A percentile compares a stretch with the other conserved stretches of the same genome.
These are phyloP conservation scores for Lepiota subincarnata DNA, from an alignment of 768 basidiomycete species.

Conservation along the genomic window DNA sequence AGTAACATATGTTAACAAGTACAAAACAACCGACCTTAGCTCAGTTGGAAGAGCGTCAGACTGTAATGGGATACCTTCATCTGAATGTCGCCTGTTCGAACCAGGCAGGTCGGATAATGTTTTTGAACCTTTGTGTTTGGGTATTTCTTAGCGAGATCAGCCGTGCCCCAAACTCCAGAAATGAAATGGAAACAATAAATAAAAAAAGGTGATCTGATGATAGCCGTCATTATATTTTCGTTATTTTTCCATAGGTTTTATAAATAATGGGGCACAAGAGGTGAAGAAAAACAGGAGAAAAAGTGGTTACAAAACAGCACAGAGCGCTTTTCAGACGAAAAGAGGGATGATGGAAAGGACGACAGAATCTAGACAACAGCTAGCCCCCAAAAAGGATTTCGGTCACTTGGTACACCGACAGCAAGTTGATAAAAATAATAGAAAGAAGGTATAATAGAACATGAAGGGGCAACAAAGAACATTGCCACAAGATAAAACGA, in stretches of 20 bases:
- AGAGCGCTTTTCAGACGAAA: background rate
- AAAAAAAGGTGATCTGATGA: background rate
- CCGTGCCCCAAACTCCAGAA: background rate
- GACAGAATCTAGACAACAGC: conserved; percentile 6
- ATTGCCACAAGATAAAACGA: background rate
- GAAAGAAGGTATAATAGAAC: conserved; percentile 4
- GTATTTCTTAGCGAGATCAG: background rate
- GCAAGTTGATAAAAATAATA: conserved; percentile 11
- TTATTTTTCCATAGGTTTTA: background rate
- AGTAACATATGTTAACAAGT: background rate
- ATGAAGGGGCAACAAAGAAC: background rate
- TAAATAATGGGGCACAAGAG: background rate
- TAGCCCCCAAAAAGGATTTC: conserved; percentile 1
- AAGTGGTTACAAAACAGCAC: background rate
- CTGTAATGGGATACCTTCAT: conserved; percentile 28
- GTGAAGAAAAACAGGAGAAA: background rate
- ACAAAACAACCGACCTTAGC: conserved; percentile 32
- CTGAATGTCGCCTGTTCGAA: conserved; percentile 53
- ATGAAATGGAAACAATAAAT: background rate
- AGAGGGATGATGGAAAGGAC: background rate
- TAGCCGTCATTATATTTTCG: conserved; percentile 2
- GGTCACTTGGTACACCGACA: conserved; percentile 7
- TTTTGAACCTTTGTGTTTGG: too few relatives aligned
- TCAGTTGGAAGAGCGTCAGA: conserved; percentile 48
- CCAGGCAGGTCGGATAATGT: conserved; percentile 37